Base-by-base conservation (phyloP, 78 protist species). In the Blattamonas nauphoetae region DNA sequence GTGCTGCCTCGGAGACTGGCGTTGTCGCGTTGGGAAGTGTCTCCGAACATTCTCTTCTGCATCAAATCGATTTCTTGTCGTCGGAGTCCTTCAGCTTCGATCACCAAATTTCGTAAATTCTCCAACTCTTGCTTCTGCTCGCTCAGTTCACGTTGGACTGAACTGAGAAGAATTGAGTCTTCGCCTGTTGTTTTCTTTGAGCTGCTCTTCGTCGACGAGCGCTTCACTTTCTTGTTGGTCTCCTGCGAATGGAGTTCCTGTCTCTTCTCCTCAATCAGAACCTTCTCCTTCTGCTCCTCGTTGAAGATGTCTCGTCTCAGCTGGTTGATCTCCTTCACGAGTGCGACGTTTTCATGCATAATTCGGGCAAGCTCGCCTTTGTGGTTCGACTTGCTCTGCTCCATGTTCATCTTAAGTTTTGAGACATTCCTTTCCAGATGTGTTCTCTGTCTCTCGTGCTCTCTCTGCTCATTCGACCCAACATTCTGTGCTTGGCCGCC, bases 271-370 rank as follows among this genome's bases (percentile, higher is more conserved):
- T 55, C 71, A 21, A 55, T 55, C 38, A 55, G 11, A 29, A 29
- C 71, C 71, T 55, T 4, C 83, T 79, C 83, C 41, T 21, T 79
- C 43, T 79, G 43, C 43, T 6, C 83, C 41, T 79, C 83, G 83
- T 6, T 79, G 83, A 6, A 21, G 32, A 33, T 79, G 83, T 79
- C 83, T 6, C 83, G 83, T 5, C 21, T n/a, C 43, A 79, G 83
- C 83, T 33, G 83, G 83, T 79, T 79, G 83, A 79, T 79, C 83
- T 79, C 83, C 83, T 79, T 79, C 43, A 79, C 83, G 45, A 79
- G 83, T 5, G 83, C 21, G 45, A 79, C 83, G 83, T 79, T 79
- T 11, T 79, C 83, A 11, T 79, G 83, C 83, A 79, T 79, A 11
- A 79, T 79, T 4, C 83, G 83, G 33, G 83, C 83, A 21, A 79